phyloP scores from a whole-genome alignment of 164 flowering plant genomes.

The Stephania japonica region DNA sequence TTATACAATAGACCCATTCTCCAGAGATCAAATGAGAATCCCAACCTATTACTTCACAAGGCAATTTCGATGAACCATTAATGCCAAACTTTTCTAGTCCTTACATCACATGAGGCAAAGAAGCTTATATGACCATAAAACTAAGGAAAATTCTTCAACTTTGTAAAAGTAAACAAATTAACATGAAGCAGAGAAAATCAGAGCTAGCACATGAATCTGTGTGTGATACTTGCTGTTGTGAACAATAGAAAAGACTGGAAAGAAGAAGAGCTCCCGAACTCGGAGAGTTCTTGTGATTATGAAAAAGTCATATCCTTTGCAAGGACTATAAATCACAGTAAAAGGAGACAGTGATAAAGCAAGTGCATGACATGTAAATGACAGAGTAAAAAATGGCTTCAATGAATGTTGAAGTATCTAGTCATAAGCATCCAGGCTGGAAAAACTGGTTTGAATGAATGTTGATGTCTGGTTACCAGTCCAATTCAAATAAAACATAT shows the following conservation, averaged over 20 bases:
- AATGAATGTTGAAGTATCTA: not conserved
- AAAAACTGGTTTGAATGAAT: not conserved
- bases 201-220: too few species aligned
- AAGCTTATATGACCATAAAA: not conserved
- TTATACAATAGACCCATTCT: too few species aligned
- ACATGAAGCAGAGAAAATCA: too few species aligned
- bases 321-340: not conserved
- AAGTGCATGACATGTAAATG: not conserved
- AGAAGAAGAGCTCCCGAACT: not conserved
- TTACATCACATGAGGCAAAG: not conserved
- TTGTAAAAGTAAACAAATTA: too few species aligned
- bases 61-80: not conserved
- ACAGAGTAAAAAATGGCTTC: too few species aligned
- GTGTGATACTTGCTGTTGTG: not conserved
- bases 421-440: not conserved
- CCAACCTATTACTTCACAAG: not conserved
- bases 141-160: not conserved
- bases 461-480: not conserved
- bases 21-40: not conserved
- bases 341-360: not conserved
- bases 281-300: not conserved
- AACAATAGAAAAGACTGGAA: not conserved
- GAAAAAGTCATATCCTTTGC: not conserved
- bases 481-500: not conserved
- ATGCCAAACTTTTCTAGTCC: not conserved